Percentiles rank a stretch among this genome's conserved stretches.
Evolutionary conservation across 129 eudicot genomes (phyloP).

Genomic region (Pittosporum tobira): DNA sequence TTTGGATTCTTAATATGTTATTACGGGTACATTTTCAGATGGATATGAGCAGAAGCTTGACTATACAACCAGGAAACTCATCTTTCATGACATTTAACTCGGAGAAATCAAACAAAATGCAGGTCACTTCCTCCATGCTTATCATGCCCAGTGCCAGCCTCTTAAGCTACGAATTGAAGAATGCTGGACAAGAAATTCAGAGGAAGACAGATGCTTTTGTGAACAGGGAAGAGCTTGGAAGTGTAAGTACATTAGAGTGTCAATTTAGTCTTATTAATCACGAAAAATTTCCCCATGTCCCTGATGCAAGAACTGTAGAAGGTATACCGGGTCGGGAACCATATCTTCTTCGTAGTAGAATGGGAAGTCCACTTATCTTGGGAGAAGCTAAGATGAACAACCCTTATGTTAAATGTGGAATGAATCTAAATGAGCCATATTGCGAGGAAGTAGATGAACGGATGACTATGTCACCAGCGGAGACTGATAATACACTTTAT

Average conservation of each 20-base stretch:
- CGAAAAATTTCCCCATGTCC: constrained; percentile 16
- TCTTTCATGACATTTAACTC: constrained; percentile 6
- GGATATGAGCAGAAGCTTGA: constrained; percentile 15
- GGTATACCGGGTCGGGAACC: constrained; percentile 16
- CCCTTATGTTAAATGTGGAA: constrained; percentile 9
- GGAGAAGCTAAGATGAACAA: constrained; percentile 15
- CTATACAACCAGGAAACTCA: constrained; percentile 15
- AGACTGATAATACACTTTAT: constrained; percentile 11
- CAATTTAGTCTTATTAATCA: constrained; percentile 5
- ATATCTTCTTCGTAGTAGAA: constrained; percentile 13
- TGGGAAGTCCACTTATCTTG: constrained; percentile 14
- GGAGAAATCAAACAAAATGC: constrained; percentile 11
- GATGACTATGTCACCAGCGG: constrained; percentile 14
- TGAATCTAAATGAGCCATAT: constrained; percentile 18
- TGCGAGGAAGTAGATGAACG: constrained; percentile 22
- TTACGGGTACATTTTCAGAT: constrained; percentile 15
- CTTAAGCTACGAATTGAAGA: constrained; percentile 10
- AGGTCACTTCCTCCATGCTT: constrained; percentile 10
- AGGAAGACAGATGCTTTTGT: constrained; percentile 11
- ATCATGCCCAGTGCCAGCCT: constrained; percentile 12
- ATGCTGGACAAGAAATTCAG: constrained; percentile 13
- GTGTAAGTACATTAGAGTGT: constrained; percentile 8
- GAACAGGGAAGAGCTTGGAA: constrained; percentile 21
- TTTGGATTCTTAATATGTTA: background rate
- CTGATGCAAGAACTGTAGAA: constrained; percentile 1